These are phyloP conservation scores for Pinus albicaulis DNA, from an alignment of 75 land plant genomes.

Conservation along the genomic window DNA sequence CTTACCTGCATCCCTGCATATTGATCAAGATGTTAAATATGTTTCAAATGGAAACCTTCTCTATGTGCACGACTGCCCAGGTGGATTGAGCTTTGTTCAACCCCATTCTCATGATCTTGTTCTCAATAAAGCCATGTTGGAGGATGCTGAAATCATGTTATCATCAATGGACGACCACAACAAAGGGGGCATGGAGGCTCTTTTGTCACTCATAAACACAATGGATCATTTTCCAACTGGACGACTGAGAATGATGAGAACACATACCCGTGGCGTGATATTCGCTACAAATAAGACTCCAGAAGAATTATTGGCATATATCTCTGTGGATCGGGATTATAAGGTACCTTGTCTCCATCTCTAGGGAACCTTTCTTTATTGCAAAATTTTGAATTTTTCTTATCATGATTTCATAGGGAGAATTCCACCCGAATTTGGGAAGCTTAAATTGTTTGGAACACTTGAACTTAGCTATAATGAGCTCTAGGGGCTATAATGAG, in stretches of 20 bases:
- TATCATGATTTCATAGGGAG: constrained; percentile 18
- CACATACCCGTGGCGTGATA: neutral
- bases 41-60: too few species aligned
- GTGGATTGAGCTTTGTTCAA: too few species aligned
- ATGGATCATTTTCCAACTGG: constrained; percentile 1
- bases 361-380: constrained; percentile 16
- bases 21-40: too few species aligned
- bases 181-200: too few species aligned
- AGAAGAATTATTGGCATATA: neutral
- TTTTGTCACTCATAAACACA: too few species aligned
- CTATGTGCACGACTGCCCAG: too few species aligned
- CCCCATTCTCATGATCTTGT: too few species aligned
- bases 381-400: constrained; percentile 15
- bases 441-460: too few species aligned
- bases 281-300: neutral
- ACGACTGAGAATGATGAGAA: neutral
- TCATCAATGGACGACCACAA: too few species aligned
- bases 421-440: constrained; percentile 21
- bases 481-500: neutral
- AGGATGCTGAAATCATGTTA: too few species aligned
- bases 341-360: constrained; percentile 18
- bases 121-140: too few species aligned
- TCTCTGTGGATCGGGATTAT: neutral
- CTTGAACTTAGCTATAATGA: neutral
- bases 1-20: too few species aligned